phyloP scores from a whole-genome alignment of 2,329 filamentous ascomycete genomes.

The Thelonectria discophora region DNA sequence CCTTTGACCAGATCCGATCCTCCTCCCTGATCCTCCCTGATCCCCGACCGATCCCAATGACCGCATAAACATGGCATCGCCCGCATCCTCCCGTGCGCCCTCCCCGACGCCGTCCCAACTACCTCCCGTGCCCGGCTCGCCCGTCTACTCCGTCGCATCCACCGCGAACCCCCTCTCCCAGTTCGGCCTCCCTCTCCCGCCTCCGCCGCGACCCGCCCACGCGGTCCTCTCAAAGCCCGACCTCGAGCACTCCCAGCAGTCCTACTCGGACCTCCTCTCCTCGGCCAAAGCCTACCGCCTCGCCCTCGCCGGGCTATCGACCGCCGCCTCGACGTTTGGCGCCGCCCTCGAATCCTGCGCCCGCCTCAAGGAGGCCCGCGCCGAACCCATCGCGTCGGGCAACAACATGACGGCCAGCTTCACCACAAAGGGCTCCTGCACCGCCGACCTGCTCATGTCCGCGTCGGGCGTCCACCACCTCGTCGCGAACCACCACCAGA shows the following conservation, averaged over 20 bases:
- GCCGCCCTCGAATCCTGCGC: constrained; percentile 73
- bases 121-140: constrained; percentile 69
- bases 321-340: constrained; percentile 70
- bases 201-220: constrained; percentile 65
- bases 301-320: constrained; percentile 68
- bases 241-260: constrained; percentile 68
- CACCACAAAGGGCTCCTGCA: constrained; percentile 62
- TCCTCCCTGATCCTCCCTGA: too few species aligned
- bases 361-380: constrained; percentile 72
- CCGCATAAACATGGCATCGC: constrained; percentile 45
- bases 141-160: constrained; percentile 70
- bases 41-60: constrained; percentile 24
- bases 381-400: constrained; percentile 60
- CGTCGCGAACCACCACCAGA: constrained; percentile 75
- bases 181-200: constrained; percentile 68
- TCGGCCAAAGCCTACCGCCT: constrained; percentile 71
- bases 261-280: constrained; percentile 69
- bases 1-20: too few species aligned
- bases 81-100: constrained; percentile 48
- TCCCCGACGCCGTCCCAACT: constrained; percentile 66
- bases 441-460: constrained; percentile 69
- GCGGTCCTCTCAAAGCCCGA: constrained; percentile 70
- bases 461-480: constrained; percentile 73
- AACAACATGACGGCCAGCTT: constrained; percentile 58
- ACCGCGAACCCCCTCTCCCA: constrained; percentile 68